Evolutionary conservation across 148 eudicot species (phyloP).

Genomic region (Nyssa sinensis): DNA sequence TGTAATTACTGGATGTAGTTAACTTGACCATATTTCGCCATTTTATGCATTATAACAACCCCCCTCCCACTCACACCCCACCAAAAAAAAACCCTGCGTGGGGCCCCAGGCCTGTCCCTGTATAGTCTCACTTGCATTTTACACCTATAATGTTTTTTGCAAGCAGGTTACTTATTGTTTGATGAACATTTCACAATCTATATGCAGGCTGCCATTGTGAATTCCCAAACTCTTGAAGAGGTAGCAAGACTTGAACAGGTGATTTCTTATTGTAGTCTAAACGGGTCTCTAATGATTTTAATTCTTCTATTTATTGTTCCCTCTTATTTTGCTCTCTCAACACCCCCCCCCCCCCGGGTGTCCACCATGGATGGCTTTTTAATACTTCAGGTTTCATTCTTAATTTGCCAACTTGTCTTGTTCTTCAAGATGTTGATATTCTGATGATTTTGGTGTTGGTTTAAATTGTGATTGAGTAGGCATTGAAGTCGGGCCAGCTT

Average conservation of each 20-base stretch:
- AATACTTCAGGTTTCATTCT: background rate
- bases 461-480: conserved; percentile 39
- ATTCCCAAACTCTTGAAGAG: conserved; percentile 98
- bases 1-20: background rate
- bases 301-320: conserved; percentile 3
- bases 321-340: background rate
- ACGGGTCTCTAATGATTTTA: background rate
- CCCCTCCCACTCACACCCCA: no score
- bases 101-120: no score
- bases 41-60: no score
- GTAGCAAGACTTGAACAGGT: conserved; percentile 99
- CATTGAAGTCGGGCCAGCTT: conserved; percentile 79
- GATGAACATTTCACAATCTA: conserved; percentile 1
- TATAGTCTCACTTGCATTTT: background rate
- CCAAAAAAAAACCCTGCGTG: no score
- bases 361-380: background rate
- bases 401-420: background rate
- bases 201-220: conserved; percentile 96
- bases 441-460: conserved; percentile 13
- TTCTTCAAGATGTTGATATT: conserved; percentile 6
- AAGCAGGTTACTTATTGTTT: background rate
- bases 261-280: background rate
- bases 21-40: background rate
- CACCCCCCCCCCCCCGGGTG: no score
- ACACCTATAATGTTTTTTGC: background rate